Percentiles rank a stretch among this genome's conserved stretches.
phyloP scores from a whole-genome alignment of 495 filamentous ascomycete genomes.

The Evernia prunastri region DNA sequence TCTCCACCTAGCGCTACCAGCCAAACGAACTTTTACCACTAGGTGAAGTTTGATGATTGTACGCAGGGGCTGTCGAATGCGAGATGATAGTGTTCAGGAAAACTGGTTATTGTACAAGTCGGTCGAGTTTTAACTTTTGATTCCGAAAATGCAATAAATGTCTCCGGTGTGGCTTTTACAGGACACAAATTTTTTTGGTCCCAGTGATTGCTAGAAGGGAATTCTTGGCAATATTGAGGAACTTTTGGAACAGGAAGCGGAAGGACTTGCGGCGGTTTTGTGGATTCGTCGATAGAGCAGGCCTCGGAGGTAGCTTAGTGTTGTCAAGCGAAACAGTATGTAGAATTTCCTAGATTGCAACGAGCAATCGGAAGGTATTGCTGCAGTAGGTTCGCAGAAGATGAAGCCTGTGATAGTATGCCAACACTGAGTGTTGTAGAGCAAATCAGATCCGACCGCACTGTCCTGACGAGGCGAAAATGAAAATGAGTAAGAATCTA shows the following conservation, averaged over 20 bases:
- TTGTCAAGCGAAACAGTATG: not conserved
- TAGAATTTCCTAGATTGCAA: not conserved
- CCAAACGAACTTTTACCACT: slow-evolving; percentile 3
- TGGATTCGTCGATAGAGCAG: not conserved
- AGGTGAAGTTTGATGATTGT: not conserved
- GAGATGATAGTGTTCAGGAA: not conserved
- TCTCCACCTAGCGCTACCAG: slow-evolving; percentile 20
- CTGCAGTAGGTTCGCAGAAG: not conserved
- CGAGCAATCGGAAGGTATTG: not conserved
- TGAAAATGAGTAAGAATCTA: slow-evolving; percentile 7
- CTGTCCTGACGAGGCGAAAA: not conserved
- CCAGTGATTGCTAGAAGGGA: not conserved
- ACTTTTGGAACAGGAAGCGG: not conserved
- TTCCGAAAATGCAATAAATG: not conserved
- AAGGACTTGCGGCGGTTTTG: not conserved
- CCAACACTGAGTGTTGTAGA: not conserved
- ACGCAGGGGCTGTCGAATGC: not conserved
- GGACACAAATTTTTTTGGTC: not conserved
- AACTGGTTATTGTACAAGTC: not conserved
- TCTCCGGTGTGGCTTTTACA: not conserved
- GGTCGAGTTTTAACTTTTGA: not conserved
- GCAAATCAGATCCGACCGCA: not conserved
- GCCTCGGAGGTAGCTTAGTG: not conserved
- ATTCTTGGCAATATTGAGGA: not conserved
- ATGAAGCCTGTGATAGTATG: not conserved